phyloP scores from a whole-genome alignment of 495 filamentous ascomycete genomes.

The Trichoderma erinaceum region DNA sequence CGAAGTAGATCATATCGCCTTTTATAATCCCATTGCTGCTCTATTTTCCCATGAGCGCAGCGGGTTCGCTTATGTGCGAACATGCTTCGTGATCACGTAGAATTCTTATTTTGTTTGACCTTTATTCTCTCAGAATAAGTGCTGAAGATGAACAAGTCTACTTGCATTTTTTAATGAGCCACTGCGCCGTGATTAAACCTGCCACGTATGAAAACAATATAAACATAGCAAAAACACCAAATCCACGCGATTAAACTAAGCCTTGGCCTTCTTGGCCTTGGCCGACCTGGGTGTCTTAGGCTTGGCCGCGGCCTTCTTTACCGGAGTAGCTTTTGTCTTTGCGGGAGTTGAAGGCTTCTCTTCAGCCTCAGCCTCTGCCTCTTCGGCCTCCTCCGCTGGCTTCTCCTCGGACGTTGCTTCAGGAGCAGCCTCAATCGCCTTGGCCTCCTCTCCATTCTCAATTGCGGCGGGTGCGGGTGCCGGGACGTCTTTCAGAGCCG shows the following conservation, averaged over 20 bases:
- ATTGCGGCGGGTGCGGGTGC: conserved; percentile 15
- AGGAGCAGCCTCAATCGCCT: conserved; percentile 27
- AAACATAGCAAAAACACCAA: not conserved
- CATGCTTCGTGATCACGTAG: conserved; percentile 18
- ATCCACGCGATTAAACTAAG: conserved; percentile 20
- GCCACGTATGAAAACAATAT: not conserved
- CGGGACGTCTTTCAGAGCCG: conserved; percentile 39
- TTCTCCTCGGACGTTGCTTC: conserved; percentile 15
- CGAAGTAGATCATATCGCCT: conserved; percentile 32
- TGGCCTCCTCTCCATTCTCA: conserved; percentile 21
- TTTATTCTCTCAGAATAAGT: not conserved
- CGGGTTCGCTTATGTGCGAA: conserved; percentile 38
- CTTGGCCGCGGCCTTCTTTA: conserved; percentile 27
- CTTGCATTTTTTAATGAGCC: not conserved
- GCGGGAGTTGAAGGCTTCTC: conserved; percentile 18
- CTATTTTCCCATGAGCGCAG: conserved; percentile 20
- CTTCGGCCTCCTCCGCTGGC: conserved; percentile 6
- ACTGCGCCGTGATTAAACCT: conserved; percentile 11
- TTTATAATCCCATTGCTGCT: conserved; percentile 32
- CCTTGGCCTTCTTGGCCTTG: conserved; percentile 31
- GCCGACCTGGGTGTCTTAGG: conserved; percentile 29
- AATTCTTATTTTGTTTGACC: not conserved
- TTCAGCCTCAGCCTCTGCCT: not conserved
- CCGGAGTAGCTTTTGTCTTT: conserved; percentile 16
- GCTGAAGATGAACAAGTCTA: not conserved